Evolutionary conservation across 495 filamentous ascomycete genomes (phyloP).

Genomic region (Parachaetomium inaequale): DNA sequence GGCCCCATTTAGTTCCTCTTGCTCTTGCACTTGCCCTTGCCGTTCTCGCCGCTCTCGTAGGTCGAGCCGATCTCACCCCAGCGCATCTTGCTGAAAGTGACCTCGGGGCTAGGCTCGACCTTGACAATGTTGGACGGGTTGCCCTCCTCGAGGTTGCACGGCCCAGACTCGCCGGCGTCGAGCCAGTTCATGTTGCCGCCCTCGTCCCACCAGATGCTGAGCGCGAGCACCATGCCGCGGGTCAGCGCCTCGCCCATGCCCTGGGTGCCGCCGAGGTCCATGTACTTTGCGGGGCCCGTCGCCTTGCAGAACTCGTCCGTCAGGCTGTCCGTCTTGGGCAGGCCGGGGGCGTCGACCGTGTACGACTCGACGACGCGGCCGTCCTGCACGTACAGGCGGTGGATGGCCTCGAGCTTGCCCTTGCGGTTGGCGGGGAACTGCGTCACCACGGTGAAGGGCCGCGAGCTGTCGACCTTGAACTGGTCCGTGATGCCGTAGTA

Average conservation of each 20-base stretch:
- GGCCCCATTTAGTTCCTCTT: background rate
- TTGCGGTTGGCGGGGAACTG: conserved; percentile 58
- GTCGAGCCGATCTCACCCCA: conserved; percentile 63
- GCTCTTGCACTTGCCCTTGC: background rate
- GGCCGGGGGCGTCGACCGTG: conserved; percentile 16
- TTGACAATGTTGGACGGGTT: conserved; percentile 47
- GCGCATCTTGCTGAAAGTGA: conserved; percentile 62
- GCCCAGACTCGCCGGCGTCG: conserved; percentile 53
- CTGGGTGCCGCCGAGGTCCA: conserved; percentile 53
- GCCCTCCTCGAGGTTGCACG: conserved; percentile 55
- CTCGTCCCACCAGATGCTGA: conserved; percentile 63
- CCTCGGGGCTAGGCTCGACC: conserved; percentile 47
- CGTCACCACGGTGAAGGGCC: conserved; percentile 64
- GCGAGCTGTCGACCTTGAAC: conserved; percentile 31
- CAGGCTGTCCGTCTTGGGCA: conserved; percentile 43
- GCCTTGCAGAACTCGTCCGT: conserved; percentile 57
- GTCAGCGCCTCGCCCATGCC: conserved; percentile 56
- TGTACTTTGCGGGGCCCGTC: conserved; percentile 47
- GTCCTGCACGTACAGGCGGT: conserved; percentile 59
- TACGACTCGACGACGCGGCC: conserved; percentile 43
- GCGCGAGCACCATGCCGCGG: conserved; percentile 60
- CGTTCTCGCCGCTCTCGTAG: conserved; percentile 21
- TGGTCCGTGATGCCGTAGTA: conserved; percentile 47
- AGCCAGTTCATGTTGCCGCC: conserved; percentile 61
- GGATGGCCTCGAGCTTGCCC: conserved; percentile 53